Evolutionary conservation across 345 rosid genomes (phyloP), one percentile per base, ranked within the genome.

Genomic region (Populus ilicifolia): DNA sequence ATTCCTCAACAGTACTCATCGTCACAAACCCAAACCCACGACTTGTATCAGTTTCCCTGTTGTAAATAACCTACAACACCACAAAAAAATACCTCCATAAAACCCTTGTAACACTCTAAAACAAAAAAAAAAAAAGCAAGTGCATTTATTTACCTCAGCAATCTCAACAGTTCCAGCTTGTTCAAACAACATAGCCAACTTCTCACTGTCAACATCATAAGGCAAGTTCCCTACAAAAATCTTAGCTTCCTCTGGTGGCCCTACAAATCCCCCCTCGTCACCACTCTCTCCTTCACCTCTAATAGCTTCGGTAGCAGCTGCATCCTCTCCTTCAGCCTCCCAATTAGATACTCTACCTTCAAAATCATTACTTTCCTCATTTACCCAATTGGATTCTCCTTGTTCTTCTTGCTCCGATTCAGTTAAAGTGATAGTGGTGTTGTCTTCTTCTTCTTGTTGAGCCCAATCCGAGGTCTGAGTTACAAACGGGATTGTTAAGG

Each of bases 21-120:
- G 93, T 90, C 82, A 95, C 97, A 35, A 95, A 95, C 64, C 99
- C 98, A 67, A 95, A 95, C 25, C 99, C 99, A 46, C 99, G 92
- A 66, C 99, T 95, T 79, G 82, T 88, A 72, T 95, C 94, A 20
- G 90, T 95, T 71, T 91, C 93, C 78, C 90, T 89, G 74, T 95
- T 89, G 84, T 90, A 91, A 46, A 93, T 89, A 80, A 95, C 94
- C 99, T 95, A 83, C 75, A 81, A 76, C 65, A 79, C 69, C 7
- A 63, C 46, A 75, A 11, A 56, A 59, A 13, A 54, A 75, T 56
- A 77, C 59, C 36, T 13, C 8, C 71, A 65, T 11, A 67, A 36
- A 30, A 67, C 25, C 41, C 30, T 30, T 10, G 8, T 62, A 54
- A 68, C 27, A 61, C 29, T 16, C 16, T 52, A 46, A 67, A 69